Evolutionary conservation across 2,329 filamentous ascomycete species (phyloP), one percentile per base, ranked within the genome.

Genomic region (Ascochyta lentis): DNA sequence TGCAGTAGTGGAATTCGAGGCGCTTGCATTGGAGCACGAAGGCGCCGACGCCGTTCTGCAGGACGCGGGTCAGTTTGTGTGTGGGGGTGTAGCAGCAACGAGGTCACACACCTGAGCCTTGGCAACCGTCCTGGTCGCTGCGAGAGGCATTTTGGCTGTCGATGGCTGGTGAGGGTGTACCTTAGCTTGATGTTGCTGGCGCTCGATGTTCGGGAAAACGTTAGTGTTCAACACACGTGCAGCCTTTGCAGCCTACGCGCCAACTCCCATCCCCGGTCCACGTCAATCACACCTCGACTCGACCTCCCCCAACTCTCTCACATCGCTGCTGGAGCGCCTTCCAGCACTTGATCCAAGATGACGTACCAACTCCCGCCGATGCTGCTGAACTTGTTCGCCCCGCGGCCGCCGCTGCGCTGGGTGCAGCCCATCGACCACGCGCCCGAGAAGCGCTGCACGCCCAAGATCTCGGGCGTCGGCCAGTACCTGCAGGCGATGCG

Each of bases 11-110:
- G 73, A 99, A 91, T 77, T 96, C 91, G 76, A 99, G 83, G 74
- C 89, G 90, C 83, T 92, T 96, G 87, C 95, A 99, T 82, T 96
- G 94, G 55, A 97, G 86, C 78, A 99, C 91, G 82, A 98, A 98
- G 75, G 93, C 91, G 71, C 94, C 94, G 66, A 98, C 84, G 83
- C 95, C 55, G 23, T 58, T 58, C 55, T 58, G 24, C 24, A 26
- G 27, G 6, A 19, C 33, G 19, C 19, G n/a, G 12, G 46, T 58
- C 6, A 58, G 55, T n/a, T 24, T 22, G 8, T 13, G 22, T 12
- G n/a, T 16, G 40, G 40, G 15, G 46, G 27, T 0, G 7, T 16
- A 10, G 33, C 10, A 16, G 12, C 23, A 27, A 16, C 16, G 69
- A 81, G 58, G 77, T 10, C 12, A 31, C 29, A 6, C 29, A 87